Conservation (phyloP, 768 basidiomycete species). For the Boletus vermiculosoides region DNA sequence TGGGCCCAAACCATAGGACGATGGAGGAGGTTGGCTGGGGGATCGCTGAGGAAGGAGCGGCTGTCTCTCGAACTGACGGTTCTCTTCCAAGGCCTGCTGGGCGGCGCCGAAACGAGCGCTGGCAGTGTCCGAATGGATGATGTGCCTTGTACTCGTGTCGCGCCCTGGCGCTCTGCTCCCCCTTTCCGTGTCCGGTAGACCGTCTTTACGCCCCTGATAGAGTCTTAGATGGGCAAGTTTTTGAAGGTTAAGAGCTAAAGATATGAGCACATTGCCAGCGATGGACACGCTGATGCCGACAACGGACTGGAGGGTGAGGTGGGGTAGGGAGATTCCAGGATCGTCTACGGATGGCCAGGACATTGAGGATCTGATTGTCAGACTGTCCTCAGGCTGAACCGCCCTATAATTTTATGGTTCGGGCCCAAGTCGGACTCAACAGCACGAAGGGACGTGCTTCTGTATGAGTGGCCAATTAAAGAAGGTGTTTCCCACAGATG, state of each 20-base stretch:
- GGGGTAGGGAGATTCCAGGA: slow-evolving; percentile 46
- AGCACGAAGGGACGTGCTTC: background rate
- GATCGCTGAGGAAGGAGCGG: slow-evolving; percentile 31
- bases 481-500: slow-evolving; percentile 24
- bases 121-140: background rate
- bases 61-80: slow-evolving; percentile 24
- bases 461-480: background rate
- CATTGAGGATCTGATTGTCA: slow-evolving; percentile 6
- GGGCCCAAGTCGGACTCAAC: background rate
- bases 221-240: slow-evolving; percentile 84
- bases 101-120: slow-evolving; percentile 2
- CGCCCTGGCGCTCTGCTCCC: slow-evolving; percentile 8
- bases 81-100: slow-evolving; percentile 10
- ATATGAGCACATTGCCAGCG: slow-evolving; percentile 83
- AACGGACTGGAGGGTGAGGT: slow-evolving; percentile 52
- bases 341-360: slow-evolving; percentile 13
- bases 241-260: slow-evolving; percentile 87
- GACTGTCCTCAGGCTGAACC: background rate
- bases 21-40: slow-evolving; percentile 14
- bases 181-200: slow-evolving; percentile 9
- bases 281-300: slow-evolving; percentile 85
- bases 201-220: slow-evolving; percentile 38
- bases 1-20: slow-evolving; percentile 19
- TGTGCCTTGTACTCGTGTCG: background rate
- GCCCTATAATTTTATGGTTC: background rate